phyloP scores from a whole-genome alignment of 805 yeast genomes.

The Ogataea thermomethanolica region DNA sequence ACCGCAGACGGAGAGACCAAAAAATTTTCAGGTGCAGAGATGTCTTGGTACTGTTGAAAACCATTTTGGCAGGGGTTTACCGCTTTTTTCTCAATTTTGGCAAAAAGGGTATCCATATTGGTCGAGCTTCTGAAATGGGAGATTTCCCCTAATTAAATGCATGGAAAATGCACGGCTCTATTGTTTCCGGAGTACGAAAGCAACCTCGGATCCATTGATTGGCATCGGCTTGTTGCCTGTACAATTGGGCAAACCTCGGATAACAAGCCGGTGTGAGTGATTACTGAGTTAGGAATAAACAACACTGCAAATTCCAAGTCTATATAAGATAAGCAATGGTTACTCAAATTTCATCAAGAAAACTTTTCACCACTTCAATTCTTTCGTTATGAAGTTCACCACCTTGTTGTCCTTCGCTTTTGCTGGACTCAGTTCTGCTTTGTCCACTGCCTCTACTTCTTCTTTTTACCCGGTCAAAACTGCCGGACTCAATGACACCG shows the following conservation, averaged over 20 bases:
- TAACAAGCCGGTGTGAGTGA: neutral
- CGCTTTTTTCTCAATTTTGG: neutral
- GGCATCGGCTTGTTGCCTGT: no score
- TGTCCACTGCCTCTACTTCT: slow-evolving; percentile 16
- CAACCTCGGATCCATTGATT: neutral
- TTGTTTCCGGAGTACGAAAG: neutral
- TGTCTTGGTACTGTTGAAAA: neutral
- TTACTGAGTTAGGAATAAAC: slow-evolving; percentile 2
- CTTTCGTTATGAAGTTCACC: slow-evolving; percentile 12
- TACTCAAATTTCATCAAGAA: neutral
- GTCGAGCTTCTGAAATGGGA: slow-evolving; percentile 2
- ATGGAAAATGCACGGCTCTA: neutral
- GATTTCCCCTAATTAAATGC: neutral
- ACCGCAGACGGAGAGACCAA: slow-evolving; percentile 5
- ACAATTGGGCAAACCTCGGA: no score
- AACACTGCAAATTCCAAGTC: neutral
- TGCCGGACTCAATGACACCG: slow-evolving; percentile 22
- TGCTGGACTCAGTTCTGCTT: slow-evolving; percentile 9
- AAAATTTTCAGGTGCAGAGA: slow-evolving; percentile 13
- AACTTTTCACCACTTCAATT: neutral
- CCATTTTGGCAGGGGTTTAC: neutral
- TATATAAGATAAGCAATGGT: neutral
- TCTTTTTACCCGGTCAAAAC: slow-evolving; percentile 20
- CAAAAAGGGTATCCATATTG: slow-evolving; percentile 3
- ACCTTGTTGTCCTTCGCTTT: slow-evolving; percentile 9